Percentiles rank a stretch among this genome's conserved stretches.
These are phyloP conservation scores for Halophytophthora polymorphica DNA, from an alignment of 352 stramenopile species.

Conservation along the genomic window DNA sequence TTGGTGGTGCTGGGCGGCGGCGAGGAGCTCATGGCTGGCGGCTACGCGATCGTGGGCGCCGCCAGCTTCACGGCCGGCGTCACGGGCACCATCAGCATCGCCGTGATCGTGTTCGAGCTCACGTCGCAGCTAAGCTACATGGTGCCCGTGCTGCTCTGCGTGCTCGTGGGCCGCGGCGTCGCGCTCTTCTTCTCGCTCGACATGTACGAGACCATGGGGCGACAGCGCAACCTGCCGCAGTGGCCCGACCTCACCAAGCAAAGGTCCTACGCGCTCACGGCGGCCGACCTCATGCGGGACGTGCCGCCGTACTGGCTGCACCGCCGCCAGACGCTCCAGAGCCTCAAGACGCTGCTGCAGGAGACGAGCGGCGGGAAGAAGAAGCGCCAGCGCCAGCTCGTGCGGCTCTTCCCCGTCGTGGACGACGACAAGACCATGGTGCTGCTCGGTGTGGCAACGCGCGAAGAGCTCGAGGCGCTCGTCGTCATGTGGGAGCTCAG, in stretches of 20 bases:
- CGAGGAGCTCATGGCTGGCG: slow-evolving; percentile 51
- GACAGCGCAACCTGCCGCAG: slow-evolving; percentile 76
- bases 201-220: slow-evolving; percentile 83
- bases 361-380: slow-evolving; percentile 24
- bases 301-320: slow-evolving; percentile 39
- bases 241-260: slow-evolving; percentile 81
- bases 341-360: slow-evolving; percentile 43
- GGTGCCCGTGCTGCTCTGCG: slow-evolving; percentile 79
- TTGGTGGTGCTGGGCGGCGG: slow-evolving; percentile 51
- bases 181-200: slow-evolving; percentile 72
- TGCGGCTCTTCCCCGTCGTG: slow-evolving; percentile 64
- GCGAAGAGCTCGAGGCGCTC: slow-evolving; percentile 61
- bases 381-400: slow-evolving; percentile 12
- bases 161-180: slow-evolving; percentile 68
- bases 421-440: slow-evolving; percentile 60
- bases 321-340: slow-evolving; percentile 50
- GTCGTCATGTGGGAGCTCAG: slow-evolving; percentile 58
- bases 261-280: slow-evolving; percentile 67
- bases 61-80: slow-evolving; percentile 81
- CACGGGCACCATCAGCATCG: slow-evolving; percentile 74
- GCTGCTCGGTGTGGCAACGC: slow-evolving; percentile 56
- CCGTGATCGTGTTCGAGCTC: slow-evolving; percentile 87
- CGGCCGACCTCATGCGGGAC: slow-evolving; percentile 67
- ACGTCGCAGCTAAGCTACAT: slow-evolving; percentile 89
- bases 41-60: slow-evolving; percentile 78